Evolutionary conservation across 192 early-diverging fungal genomes (phyloP), one percentile per base, ranked within the genome.

Genomic region (Allomyces arbusculus): DNA sequence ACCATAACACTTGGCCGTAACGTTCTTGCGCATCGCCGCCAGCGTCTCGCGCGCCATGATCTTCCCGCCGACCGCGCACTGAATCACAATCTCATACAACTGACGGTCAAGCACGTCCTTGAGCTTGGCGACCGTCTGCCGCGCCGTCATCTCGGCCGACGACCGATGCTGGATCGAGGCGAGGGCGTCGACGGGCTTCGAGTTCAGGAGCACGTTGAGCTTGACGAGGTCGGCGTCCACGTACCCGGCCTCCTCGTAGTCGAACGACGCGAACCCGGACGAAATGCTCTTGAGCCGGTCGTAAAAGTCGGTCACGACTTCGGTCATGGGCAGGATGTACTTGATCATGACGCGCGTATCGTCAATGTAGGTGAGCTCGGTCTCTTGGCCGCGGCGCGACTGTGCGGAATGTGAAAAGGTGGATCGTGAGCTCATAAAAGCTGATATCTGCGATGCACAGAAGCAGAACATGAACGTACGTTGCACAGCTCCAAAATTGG

Each of bases 221-320:
- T 87, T 91, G 71, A 96, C 92, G 64, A 98, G 79, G 67, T 95
- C 91, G 11, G 91, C 83, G 12, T 75, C 74, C 22, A 81, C 79
- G 73, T 93, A 95, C 9, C 92, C 95, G 28, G 78, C 78, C 45
- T 95, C 93, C 74, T 97, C 94, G 76, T 95, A 97, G 74, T 97
- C 94, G 76, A 97, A 97, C 23, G 82, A 83, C 1, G 88, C 89
- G 71, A 89, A 98, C 1, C 95, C 95, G 61, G 88, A 89, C 20
- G 91, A 89, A 61, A 83, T 79, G 14, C 87, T 87, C 72, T 98
- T 98, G 23, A 98, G 80, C 71, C 87, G 85, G 73, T 98, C 91
- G 73, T 91, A 94, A 75, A 98, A 98, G 69, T 96, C 89, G 6
- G 85, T 91, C 14, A 96, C 87, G 25, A 98, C 89, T 70, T 98